Evolutionary conservation across 768 basidiomycete genomes (phyloP).

Genomic region (Leccinum ochraceum): DNA sequence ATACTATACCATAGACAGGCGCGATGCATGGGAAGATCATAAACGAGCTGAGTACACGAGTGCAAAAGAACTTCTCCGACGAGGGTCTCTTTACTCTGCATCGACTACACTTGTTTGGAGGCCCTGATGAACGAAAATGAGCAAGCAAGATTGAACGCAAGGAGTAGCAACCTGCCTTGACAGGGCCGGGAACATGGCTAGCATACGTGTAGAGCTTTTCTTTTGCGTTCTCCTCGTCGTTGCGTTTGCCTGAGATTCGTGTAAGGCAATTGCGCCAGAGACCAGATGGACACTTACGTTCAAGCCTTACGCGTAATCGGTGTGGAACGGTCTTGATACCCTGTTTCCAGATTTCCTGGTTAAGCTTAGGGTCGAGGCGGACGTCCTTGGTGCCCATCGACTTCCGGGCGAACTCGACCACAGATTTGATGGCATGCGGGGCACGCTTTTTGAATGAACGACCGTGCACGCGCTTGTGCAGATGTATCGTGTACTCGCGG

Average conservation of each 20-base stretch:
- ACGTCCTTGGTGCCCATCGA: slow-evolving; percentile 96
- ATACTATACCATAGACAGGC: slow-evolving; percentile 27
- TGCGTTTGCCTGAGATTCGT: slow-evolving; percentile 76
- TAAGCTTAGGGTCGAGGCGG: slow-evolving; percentile 91
- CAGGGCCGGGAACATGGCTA: slow-evolving; percentile 68
- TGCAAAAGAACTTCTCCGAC: slow-evolving; percentile 12
- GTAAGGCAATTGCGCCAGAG: neutral
- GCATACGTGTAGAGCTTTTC: slow-evolving; percentile 97
- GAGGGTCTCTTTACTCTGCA: slow-evolving; percentile 55
- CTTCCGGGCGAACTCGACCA: slow-evolving; percentile 89
- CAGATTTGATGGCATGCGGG: slow-evolving; percentile 94
- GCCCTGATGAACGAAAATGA: slow-evolving; percentile 48
- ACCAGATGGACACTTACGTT: slow-evolving; percentile 58
- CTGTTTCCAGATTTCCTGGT: slow-evolving; percentile 92
- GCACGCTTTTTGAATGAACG: slow-evolving; percentile 97
- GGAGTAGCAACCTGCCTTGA: slow-evolving; percentile 66
- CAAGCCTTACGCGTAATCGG: slow-evolving; percentile 89
- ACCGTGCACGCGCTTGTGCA: slow-evolving; percentile 93
- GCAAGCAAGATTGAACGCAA: neutral
- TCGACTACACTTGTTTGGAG: slow-evolving; percentile 84
- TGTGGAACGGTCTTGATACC: slow-evolving; percentile 95
- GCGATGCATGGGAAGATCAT: slow-evolving; percentile 28
- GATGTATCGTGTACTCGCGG: slow-evolving; percentile 97
- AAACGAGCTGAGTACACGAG: slow-evolving; percentile 20
- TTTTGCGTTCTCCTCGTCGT: slow-evolving; percentile 98